A percentile compares a stretch with the other conserved stretches of the same genome.
These are phyloP conservation scores for Nothomitra cinnamomea DNA, from an alignment of 2,329 filamentous ascomycete genomes.

Conservation along the genomic window DNA sequence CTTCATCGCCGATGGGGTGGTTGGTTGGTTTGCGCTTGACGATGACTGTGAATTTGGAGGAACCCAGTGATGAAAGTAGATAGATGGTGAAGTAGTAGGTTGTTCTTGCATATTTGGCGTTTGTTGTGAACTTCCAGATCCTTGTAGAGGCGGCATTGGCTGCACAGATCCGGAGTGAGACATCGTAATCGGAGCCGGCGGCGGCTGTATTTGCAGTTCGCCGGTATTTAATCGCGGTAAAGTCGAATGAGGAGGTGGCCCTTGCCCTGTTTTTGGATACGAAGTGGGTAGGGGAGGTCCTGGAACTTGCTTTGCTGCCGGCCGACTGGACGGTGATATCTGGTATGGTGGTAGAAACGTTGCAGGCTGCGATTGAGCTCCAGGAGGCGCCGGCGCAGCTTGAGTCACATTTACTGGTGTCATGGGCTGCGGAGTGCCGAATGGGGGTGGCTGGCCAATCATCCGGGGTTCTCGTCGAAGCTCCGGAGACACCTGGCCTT, in stretches of 20 bases:
- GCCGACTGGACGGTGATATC: constrained; percentile 14
- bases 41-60: constrained; percentile 53
- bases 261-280: constrained; percentile 15
- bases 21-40: constrained; percentile 45
- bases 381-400: not conserved
- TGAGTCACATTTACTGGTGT: not conserved
- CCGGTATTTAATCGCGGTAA: constrained; percentile 27
- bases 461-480: constrained; percentile 12
- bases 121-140: constrained; percentile 35
- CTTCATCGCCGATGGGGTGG: constrained; percentile 36
- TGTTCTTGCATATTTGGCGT: constrained; percentile 41
- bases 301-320: constrained; percentile 5
- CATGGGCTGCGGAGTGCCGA: constrained; percentile 3
- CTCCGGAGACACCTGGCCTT: constrained; percentile 20
- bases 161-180: constrained; percentile 21
- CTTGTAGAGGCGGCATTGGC: constrained; percentile 26
- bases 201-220: constrained; percentile 23
- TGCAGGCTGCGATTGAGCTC: constrained; percentile 4
- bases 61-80: constrained; percentile 90
- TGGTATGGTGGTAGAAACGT: constrained; percentile 17
- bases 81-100: constrained; percentile 50
- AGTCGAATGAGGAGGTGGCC: constrained; percentile 17
- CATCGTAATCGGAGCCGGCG: constrained; percentile 13
- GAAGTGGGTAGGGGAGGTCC: constrained; percentile 7
- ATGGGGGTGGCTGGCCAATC: constrained; percentile 15